Percentiles rank a stretch among this genome's conserved stretches.
Conservation (phyloP, 352 stramenopile species). For the Phytophthora nicotianae region DNA sequence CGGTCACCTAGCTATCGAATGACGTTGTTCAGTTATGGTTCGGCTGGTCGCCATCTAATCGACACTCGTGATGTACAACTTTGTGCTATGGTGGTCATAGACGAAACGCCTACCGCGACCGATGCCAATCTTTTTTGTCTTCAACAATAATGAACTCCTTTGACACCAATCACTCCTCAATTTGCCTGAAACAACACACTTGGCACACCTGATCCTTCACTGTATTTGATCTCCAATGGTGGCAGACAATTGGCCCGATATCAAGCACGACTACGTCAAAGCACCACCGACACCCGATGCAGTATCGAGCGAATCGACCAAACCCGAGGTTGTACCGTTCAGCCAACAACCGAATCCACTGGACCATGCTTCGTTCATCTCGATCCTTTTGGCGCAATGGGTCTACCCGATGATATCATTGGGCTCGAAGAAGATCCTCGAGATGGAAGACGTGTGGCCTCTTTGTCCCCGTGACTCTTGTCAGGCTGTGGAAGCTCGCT, state of each 20-base stretch:
- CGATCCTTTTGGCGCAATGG: constrained; percentile 54
- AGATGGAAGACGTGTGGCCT: constrained; percentile 40
- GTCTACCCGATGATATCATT: constrained; percentile 47
- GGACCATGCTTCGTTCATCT: constrained; percentile 39
- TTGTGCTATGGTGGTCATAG: neutral
- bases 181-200: neutral
- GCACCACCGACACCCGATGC: neutral
- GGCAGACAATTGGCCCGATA: neutral
- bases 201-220: too few species aligned
- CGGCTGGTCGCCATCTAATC: neutral
- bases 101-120: neutral
- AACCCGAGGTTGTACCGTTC: constrained; percentile 10
- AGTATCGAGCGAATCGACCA: neutral
- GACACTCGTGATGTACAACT: neutral
- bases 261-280: neutral
- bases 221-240: neutral
- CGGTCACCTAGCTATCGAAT: neutral
- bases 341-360: constrained; percentile 36
- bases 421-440: constrained; percentile 33
- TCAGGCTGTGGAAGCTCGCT: constrained; percentile 18
- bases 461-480: constrained; percentile 26
- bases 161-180: neutral
- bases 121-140: neutral
- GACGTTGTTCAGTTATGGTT: neutral
- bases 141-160: neutral